Evolutionary conservation across 441 rosid species (phyloP).

Genomic region (Omphalea diandra): DNA sequence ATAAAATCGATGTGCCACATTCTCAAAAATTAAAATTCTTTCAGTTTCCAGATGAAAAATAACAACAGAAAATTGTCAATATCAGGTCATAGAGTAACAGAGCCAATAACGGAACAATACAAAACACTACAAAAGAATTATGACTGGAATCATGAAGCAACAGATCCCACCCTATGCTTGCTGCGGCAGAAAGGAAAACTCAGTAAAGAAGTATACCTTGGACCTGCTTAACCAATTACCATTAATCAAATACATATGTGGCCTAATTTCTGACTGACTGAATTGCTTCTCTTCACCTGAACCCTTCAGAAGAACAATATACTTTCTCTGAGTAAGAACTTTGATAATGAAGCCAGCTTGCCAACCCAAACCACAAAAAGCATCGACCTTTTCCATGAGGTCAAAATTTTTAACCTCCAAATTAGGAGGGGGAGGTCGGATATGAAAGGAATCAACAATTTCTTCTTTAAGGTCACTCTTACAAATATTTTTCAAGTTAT

Average conservation of each 20-base stretch:
- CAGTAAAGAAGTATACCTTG: conserved; percentile 26
- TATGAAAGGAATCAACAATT: conserved; percentile 26
- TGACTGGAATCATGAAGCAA: no score
- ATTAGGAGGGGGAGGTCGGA: conserved; percentile 45
- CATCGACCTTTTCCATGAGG: conserved; percentile 48
- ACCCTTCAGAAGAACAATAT: conserved; percentile 32
- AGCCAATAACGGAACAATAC: neutral
- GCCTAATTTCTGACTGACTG: conserved; percentile 38
- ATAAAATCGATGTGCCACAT: no score
- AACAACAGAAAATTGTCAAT: no score
- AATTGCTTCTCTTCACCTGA: conserved; percentile 33
- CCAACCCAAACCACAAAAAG: conserved; percentile 33
- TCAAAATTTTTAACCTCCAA: conserved; percentile 25
- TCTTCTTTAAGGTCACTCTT: conserved; percentile 22
- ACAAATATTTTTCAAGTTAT: conserved; percentile 15
- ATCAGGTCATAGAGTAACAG: neutral
- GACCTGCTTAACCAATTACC: conserved; percentile 35
- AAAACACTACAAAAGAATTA: neutral
- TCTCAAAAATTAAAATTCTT: no score
- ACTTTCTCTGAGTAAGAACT: conserved; percentile 31
- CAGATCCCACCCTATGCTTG: no score
- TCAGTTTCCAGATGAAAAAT: no score
- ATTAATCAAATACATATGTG: conserved; percentile 41
- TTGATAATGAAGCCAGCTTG: conserved; percentile 33
- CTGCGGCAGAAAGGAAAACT: neutral